A percentile compares a stretch with the other conserved stretches of the same genome.
Evolutionary conservation across 352 stramenopile species (phyloP).

Genomic region (Globisporangium iwayamae): DNA sequence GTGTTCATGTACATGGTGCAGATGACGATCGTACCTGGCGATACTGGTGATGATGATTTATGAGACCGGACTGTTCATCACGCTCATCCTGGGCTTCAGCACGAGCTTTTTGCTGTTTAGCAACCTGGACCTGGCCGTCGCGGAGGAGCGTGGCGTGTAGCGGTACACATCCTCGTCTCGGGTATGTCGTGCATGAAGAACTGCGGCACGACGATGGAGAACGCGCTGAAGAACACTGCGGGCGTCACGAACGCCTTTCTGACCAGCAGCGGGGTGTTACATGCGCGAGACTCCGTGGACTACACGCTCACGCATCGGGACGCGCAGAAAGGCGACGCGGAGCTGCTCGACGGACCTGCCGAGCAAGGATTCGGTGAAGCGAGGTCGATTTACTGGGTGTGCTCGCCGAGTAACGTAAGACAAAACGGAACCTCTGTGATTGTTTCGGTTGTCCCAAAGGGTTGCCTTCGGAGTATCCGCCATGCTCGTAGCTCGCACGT

Average conservation of each 20-base stretch:
- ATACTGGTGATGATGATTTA: constrained; percentile 86
- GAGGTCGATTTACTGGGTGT: too few species aligned
- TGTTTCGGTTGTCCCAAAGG: too few species aligned
- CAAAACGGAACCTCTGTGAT: too few species aligned
- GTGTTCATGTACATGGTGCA: constrained; percentile 73
- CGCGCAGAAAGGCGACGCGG: too few species aligned
- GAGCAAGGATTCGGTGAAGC: too few species aligned
- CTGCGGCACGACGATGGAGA: constrained; percentile 79
- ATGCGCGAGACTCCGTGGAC: too few species aligned
- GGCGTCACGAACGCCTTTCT: constrained; percentile 79
- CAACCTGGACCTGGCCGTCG: constrained; percentile 62
- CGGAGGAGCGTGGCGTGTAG: constrained; percentile 65
- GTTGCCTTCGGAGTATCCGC: too few species aligned
- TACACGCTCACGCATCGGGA: too few species aligned
- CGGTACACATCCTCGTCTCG: constrained; percentile 75
- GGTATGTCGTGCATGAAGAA: constrained; percentile 91
- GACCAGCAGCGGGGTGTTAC: background rate
- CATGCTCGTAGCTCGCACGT: too few species aligned
- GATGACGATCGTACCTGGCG: constrained; percentile 78
- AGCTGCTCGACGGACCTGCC: too few species aligned
- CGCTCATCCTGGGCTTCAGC: constrained; percentile 66
- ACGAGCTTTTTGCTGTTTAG: constrained; percentile 71
- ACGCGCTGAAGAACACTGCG: constrained; percentile 37
- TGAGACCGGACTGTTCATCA: constrained; percentile 71
- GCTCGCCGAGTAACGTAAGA: too few species aligned